These are phyloP conservation scores for Margaritispora aquatica DNA, from an alignment of 495 filamentous ascomycete genomes.

Conservation along the genomic window DNA sequence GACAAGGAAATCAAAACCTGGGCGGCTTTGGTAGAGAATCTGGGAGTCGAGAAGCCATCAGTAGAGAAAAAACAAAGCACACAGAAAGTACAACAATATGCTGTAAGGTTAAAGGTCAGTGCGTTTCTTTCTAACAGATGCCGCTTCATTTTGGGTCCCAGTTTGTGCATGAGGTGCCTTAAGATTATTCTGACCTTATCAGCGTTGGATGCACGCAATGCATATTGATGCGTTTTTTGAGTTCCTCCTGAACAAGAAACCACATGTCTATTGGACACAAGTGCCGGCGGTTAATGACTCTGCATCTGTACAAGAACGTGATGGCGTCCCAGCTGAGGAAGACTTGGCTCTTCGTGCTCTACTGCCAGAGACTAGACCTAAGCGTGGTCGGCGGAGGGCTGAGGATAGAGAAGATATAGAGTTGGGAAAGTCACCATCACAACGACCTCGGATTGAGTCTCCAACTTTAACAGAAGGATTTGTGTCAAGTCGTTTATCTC, in stretches of 20 bases:
- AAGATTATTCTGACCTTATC: conserved; percentile 8
- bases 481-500: conserved; percentile 28
- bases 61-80: conserved; percentile 83
- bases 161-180: too few species aligned
- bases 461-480: conserved; percentile 54
- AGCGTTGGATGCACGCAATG: conserved; percentile 99
- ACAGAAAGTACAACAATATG: conserved; percentile 97
- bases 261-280: conserved; percentile 78
- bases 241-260: conserved; percentile 73
- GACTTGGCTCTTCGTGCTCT: conserved; percentile 88
- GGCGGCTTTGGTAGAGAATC: conserved; percentile 81
- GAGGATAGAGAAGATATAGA: conserved; percentile 66
- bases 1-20: conserved; percentile 97
- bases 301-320: conserved; percentile 62
- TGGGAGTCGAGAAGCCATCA: conserved; percentile 86
- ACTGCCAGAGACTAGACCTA: conserved; percentile 83
- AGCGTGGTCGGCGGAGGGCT: conserved; percentile 76
- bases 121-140: neutral
- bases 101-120: conserved; percentile 82
- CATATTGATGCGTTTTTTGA: conserved; percentile 97
- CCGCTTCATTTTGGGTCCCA: too few species aligned
- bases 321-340: conserved; percentile 85
- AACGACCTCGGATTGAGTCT: conserved; percentile 61
- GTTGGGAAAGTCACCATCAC: conserved; percentile 36
- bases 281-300: conserved; percentile 59